Evolutionary conservation across 345 rosid species (phyloP), one percentile per base, ranked within the genome.

Genomic region (Cardamine chenopodiifolia): DNA sequence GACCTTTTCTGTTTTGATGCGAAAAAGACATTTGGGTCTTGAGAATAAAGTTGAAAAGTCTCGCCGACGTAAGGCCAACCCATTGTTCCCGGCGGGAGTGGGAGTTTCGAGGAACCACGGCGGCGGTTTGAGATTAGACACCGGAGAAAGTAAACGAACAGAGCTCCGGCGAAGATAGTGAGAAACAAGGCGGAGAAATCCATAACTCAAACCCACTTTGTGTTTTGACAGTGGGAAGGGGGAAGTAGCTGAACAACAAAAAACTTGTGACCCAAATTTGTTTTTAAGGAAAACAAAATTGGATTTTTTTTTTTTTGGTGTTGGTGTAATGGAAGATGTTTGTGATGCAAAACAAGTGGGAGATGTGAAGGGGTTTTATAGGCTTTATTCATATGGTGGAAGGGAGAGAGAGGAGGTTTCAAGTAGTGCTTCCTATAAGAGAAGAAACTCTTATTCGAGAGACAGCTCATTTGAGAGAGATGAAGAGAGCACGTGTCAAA

Each of bases 41-140:
- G 96, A 13, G 98, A 92, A 83, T 92, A 92, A 59, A 92, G 90
- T 17, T 92, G 90, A 32, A 90, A 86, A 11, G 98, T 92, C 57
- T 92, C 96, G 0, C 98, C 98, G 20, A 92, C 73, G 69, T 86
- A 90, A 48, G 98, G 96, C 86, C 86, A 92, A 31, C 98, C 98
- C 77, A 90, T 15, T 31, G 97, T 68, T 61, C 98, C 98, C 2
- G 96, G 98, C 4, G 98, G 98, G 25, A 92, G 92, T 37, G 93
- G 92, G 14, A 85, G 81, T 15, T 61, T 68, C 4, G 81, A 65
- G 32, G 77, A 58, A 4, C 40, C 74, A 42, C 70, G 75, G 15
- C 69, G 54, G 35, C 13, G 70, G 4, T 79, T 47, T 2, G 83
- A 84, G 66, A 69, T 59, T 40, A 86, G 35, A 45, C 23, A 72